phyloP scores from a whole-genome alignment of 1,284 basidiomycete species.

The Peniophora sp. region DNA sequence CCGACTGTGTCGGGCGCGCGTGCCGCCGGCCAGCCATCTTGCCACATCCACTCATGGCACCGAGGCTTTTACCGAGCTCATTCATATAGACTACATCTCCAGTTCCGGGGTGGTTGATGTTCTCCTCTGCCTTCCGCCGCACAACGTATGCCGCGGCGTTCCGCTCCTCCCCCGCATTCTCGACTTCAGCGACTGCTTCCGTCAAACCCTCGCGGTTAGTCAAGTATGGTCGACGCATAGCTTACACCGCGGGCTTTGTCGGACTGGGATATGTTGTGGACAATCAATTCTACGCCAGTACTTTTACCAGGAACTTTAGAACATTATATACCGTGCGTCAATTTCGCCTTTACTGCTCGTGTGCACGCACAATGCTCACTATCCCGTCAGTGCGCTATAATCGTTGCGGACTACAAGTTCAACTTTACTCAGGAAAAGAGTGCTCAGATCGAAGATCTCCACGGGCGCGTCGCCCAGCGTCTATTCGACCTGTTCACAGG shows the following conservation, averaged over 20 bases:
- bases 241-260: conserved; percentile 29
- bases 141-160: no score
- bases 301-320: conserved; percentile 53
- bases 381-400: conserved; percentile 44
- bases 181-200: no score
- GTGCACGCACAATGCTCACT: background rate
- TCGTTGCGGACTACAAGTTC: conserved; percentile 75
- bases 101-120: no score
- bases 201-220: conserved; percentile 1
- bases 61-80: no score
- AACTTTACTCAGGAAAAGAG: conserved; percentile 68
- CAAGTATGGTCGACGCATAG: conserved; percentile 22
- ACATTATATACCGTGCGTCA: conserved; percentile 59
- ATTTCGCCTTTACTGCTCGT: background rate
- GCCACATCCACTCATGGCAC: no score
- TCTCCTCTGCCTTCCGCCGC: no score
- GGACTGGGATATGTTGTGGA: conserved; percentile 47
- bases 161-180: no score
- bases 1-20: no score
- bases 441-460: conserved; percentile 68
- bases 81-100: no score
- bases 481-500: conserved; percentile 68
- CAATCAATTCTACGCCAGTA: conserved; percentile 57
- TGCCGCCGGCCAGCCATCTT: no score
- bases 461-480: conserved; percentile 75